phyloP scores from a whole-genome alignment of 305 asterid genomes.

The Fraxinus albicans region DNA sequence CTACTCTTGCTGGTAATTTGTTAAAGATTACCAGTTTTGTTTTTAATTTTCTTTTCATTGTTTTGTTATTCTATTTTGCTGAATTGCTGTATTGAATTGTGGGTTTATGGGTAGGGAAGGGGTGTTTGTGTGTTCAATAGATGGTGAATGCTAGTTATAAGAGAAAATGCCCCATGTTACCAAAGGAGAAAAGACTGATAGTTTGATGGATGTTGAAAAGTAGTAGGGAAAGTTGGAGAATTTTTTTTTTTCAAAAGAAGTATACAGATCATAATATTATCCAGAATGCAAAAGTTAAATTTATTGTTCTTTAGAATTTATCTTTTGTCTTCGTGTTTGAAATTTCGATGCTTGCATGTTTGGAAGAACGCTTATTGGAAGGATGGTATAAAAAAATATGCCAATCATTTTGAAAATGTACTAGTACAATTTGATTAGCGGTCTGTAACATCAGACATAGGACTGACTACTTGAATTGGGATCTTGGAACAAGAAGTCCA shows the following conservation, averaged over 20 bases:
- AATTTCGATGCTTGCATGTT: neutral
- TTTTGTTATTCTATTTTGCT: neutral
- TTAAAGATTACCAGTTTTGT: neutral
- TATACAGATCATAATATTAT: neutral
- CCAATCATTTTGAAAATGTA: neutral
- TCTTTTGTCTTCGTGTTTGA: neutral
- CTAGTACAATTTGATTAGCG: neutral
- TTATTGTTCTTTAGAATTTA: neutral
- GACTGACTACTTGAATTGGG: neutral
- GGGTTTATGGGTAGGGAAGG: neutral
- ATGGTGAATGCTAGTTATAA: neutral
- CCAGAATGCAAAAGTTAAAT: neutral
- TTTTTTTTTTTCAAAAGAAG: neutral
- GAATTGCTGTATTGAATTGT: neutral
- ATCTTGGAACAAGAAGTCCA: neutral
- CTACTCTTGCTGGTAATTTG: constrained; percentile 44
- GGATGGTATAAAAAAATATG: neutral
- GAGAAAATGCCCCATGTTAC: neutral
- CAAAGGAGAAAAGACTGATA: neutral
- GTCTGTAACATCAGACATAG: neutral
- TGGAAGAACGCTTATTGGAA: neutral
- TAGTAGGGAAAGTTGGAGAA: neutral
- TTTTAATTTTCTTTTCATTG: neutral
- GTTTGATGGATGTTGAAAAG: neutral
- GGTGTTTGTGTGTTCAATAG: neutral